Evolutionary conservation across 2,329 filamentous ascomycete species (phyloP).

Genomic region (Macrophomina phaseolina): DNA sequence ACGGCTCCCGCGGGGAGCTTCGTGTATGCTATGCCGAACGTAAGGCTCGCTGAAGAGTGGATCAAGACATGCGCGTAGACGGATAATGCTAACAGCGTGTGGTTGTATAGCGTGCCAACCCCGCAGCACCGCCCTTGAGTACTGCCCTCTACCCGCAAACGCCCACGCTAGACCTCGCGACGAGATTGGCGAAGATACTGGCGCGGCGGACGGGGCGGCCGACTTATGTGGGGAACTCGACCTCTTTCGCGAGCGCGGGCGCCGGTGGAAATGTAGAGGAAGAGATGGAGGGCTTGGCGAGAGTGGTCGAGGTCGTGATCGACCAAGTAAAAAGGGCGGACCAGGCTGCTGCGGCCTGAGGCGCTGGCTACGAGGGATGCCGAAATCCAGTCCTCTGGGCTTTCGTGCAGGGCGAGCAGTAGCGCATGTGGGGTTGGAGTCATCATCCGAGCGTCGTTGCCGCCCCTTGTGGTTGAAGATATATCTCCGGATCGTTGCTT

Average conservation of each 20-base stretch:
- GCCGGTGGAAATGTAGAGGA: conserved; percentile 81
- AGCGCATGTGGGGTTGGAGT: too few relatives aligned
- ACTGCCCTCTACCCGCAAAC: conserved; percentile 81
- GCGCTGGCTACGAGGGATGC: too few relatives aligned
- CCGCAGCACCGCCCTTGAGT: conserved; percentile 67
- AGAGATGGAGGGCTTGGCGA: conserved; percentile 87
- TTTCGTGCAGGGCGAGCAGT: too few relatives aligned
- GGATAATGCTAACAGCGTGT: too few relatives aligned
- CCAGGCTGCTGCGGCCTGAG: background rate
- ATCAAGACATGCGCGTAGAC: too few relatives aligned
- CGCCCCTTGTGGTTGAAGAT: too few relatives aligned
- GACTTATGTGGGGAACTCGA: conserved; percentile 89
- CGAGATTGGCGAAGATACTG: conserved; percentile 80
- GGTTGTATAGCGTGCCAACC: conserved; percentile 36
- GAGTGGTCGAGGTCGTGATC: conserved; percentile 73
- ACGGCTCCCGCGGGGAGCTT: conserved; percentile 75
- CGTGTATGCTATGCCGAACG: conserved; percentile 91
- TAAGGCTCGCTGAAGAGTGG: conserved; percentile 48
- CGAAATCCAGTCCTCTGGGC: too few relatives aligned
- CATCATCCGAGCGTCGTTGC: too few relatives aligned
- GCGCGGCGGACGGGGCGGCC: conserved; percentile 74
- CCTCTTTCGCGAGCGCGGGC: conserved; percentile 74
- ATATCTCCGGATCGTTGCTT: too few relatives aligned
- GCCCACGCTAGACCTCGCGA: conserved; percentile 83
- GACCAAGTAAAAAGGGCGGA: conserved; percentile 50